Evolutionary conservation across 768 basidiomycete species (phyloP).

Genomic region (Nidula microcarpa): DNA sequence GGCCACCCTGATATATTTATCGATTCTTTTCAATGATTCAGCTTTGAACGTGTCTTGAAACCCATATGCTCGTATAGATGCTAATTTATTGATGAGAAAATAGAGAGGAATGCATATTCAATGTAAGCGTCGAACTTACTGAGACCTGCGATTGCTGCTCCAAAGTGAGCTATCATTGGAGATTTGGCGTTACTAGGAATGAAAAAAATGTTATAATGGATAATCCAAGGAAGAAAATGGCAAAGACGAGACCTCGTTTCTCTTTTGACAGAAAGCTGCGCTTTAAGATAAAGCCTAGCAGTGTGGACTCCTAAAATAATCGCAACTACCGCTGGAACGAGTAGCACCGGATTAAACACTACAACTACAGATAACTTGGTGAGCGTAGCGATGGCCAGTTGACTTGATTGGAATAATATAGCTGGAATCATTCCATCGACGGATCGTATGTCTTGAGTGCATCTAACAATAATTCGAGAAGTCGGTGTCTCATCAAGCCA

Average conservation of each 20-base stretch:
- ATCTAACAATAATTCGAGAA: constrained; percentile 58
- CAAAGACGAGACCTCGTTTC: constrained; percentile 34
- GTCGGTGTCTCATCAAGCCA: constrained; percentile 46
- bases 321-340: constrained; percentile 39
- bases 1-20: constrained; percentile 45
- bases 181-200: constrained; percentile 21
- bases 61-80: constrained; percentile 66
- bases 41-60: constrained; percentile 48
- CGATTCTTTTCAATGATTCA: constrained; percentile 48
- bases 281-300: constrained; percentile 40
- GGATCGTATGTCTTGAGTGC: constrained; percentile 62
- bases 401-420: constrained; percentile 12
- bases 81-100: constrained; percentile 13
- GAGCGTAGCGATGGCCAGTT: constrained; percentile 29
- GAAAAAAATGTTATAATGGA: too few species aligned
- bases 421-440: constrained; percentile 45
- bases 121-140: constrained; percentile 19
- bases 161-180: constrained; percentile 42
- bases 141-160: constrained; percentile 49
- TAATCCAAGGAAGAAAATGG: too few species aligned
- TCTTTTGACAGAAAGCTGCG: constrained; percentile 46
- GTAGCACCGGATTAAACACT: constrained; percentile 40
- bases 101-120: not conserved
- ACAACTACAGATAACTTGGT: constrained; percentile 41
- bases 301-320: constrained; percentile 38